Percentiles rank a stretch among this genome's conserved stretches.
phyloP scores from a whole-genome alignment of 2,329 filamentous ascomycete genomes.

The Paecilomyces variotii region DNA sequence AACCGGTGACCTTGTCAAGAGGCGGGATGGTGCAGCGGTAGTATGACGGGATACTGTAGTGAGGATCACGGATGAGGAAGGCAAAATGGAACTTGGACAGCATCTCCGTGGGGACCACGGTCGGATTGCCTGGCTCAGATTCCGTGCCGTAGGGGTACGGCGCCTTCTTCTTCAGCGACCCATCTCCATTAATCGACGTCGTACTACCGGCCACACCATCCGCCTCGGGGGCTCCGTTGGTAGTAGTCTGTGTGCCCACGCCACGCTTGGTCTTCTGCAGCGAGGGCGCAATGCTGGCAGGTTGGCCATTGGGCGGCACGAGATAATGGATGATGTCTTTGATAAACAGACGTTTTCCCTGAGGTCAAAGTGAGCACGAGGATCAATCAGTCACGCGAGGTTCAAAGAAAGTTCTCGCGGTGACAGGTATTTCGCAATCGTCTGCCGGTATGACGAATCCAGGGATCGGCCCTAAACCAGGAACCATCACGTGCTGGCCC shows the following conservation, averaged over 20 bases:
- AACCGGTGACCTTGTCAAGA: constrained; percentile 71
- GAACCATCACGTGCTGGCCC: neutral
- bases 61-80: constrained; percentile 94
- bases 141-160: constrained; percentile 53
- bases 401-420: neutral
- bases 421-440: neutral
- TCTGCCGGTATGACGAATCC: neutral
- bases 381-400: neutral
- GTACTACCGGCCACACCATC: constrained; percentile 11
- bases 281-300: constrained; percentile 69
- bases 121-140: constrained; percentile 67
- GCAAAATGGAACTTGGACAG: constrained; percentile 84
- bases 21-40: constrained; percentile 91
- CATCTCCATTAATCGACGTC: constrained; percentile 15
- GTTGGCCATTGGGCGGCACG: constrained; percentile 62
- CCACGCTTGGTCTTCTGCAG: constrained; percentile 53
- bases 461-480: neutral
- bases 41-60: constrained; percentile 83
- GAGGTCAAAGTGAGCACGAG: constrained; percentile 34
- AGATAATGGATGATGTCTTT: constrained; percentile 97
- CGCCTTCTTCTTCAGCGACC: constrained; percentile 18
- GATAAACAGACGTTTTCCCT: constrained; percentile 92
- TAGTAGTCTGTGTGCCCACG: constrained; percentile 43
- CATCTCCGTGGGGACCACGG: constrained; percentile 66
- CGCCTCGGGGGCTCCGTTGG: constrained; percentile 8